Percentiles rank a stretch among this genome's conserved stretches.
These are phyloP conservation scores for Fusarium phyllophilum DNA, from an alignment of 2,329 filamentous ascomycete species.

Conservation along the genomic window DNA sequence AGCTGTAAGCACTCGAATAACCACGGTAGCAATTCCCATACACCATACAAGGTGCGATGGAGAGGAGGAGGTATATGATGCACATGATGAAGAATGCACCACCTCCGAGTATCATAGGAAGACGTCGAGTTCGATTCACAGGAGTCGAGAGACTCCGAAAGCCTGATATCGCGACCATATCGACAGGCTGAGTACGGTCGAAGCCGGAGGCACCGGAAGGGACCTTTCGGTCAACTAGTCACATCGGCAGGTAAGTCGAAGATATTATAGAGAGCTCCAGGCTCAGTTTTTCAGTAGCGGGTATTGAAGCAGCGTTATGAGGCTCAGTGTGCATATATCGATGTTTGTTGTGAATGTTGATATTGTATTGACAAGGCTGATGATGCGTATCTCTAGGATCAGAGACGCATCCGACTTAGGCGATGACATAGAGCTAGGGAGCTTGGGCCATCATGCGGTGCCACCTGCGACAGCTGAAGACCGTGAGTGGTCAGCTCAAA, in stretches of 20 bases:
- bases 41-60: conserved; percentile 44
- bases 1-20: conserved; percentile 51
- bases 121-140: conserved; percentile 26
- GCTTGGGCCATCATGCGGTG: conserved; percentile 30
- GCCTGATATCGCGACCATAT: conserved; percentile 35
- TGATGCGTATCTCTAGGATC: conserved; percentile 8
- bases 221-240: conserved; percentile 33
- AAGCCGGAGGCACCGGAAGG: conserved; percentile 30
- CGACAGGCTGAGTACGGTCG: conserved; percentile 14
- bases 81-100: conserved; percentile 41
- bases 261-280: background rate
- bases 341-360: conserved; percentile 13
- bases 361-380: conserved; percentile 30
- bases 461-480: conserved; percentile 20
- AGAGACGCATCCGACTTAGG: background rate
- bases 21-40: conserved; percentile 45
- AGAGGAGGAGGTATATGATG: conserved; percentile 42
- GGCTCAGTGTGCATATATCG: background rate
- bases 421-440: conserved; percentile 27
- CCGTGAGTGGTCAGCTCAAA: conserved; percentile 18
- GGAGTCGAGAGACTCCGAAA: conserved; percentile 29
- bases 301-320: background rate
- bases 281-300: background rate
- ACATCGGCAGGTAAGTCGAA: conserved; percentile 19
- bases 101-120: conserved; percentile 32